Base-by-base conservation (phyloP, 371 early-diverging fungal species). In the Mucor plumbeus region DNA sequence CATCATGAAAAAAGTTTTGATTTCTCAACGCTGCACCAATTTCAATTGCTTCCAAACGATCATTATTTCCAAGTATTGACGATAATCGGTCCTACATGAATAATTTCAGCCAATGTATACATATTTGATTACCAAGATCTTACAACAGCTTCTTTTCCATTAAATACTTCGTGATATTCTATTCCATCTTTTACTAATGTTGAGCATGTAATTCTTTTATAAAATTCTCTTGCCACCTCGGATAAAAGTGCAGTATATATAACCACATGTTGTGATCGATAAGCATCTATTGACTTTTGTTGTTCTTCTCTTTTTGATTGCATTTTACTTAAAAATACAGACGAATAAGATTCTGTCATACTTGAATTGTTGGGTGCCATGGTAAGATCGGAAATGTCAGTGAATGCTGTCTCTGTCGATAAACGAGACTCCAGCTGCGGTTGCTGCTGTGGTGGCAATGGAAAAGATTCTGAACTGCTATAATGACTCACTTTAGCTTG, bases 111-210 rank as follows among this genome's bases (percentile, higher is more conserved):
- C 21, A 50, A 17, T 3, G 15, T 17, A 10, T 3, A 53, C 14
- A 4, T 33, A 44, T 26, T 3, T 36, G 34, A 19, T 19, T 55
- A 26, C 3, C 40, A 26, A 43, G 31, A 13, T 71, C 79, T 71
- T 86, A 91, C 95, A 61, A 96, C 95, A 15, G 92, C 95, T 26
- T 94, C 92, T 65, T 84, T 81, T 34, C 96, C 97, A 43, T 88
- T 86, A 74, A 95, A 95, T 61, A 88, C 90, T 54, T 90, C 87
- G 50, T 85, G 84, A 78, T 96, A 92, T 69, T 93, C 90, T n/a
- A 95, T 84, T 10, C 86, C 85, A 67, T 96, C 93, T 70, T 92
- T 93, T 54, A 79, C 77, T 39, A 89, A 87, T 9, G 87, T 88
- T 17, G 78, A 68, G 10, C 76, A 53, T 14, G 78, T 74, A 14